Percentiles rank a stretch among this genome's conserved stretches.
phyloP scores from a whole-genome alignment of 164 flowering plant species.

The Akebia trifoliata region DNA sequence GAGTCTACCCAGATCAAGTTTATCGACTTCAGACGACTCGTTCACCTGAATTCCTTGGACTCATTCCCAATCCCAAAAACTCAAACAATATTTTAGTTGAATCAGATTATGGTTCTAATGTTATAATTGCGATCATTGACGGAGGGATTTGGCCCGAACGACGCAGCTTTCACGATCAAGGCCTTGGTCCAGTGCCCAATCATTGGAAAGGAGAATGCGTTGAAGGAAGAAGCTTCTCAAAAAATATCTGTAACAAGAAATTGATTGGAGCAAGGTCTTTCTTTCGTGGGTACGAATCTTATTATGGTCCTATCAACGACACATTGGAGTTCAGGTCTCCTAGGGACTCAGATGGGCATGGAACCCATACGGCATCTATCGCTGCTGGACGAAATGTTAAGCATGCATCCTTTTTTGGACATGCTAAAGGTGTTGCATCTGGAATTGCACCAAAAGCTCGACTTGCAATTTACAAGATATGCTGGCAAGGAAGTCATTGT shows the following conservation, averaged over 20 bases:
- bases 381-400: conserved; percentile 41
- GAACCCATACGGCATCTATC: conserved; percentile 60
- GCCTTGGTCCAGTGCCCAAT: conserved; percentile 39
- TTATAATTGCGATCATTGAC: conserved; percentile 47
- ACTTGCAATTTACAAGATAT: conserved; percentile 48
- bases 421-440: conserved; percentile 35
- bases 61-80: background rate
- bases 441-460: conserved; percentile 62
- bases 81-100: too few species aligned
- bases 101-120: conserved; percentile 43
- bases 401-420: conserved; percentile 35
- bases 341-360: conserved; percentile 47
- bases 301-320: too few species aligned
- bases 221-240: conserved; percentile 28
- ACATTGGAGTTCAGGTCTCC: conserved; percentile 19
- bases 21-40: conserved; percentile 43
- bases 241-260: conserved; percentile 39
- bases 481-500: conserved; percentile 40
- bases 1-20: conserved; percentile 31
- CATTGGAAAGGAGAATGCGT: conserved; percentile 47
- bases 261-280: conserved; percentile 47
- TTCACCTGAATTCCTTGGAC: conserved; percentile 44
- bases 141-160: conserved; percentile 58
- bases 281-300: conserved; percentile 24
- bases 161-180: conserved; percentile 43